A percentile compares a stretch with the other conserved stretches of the same genome.
Conservation (phyloP, 2,329 filamentous ascomycete genomes). For the Emmonsiellopsis sp. region DNA sequence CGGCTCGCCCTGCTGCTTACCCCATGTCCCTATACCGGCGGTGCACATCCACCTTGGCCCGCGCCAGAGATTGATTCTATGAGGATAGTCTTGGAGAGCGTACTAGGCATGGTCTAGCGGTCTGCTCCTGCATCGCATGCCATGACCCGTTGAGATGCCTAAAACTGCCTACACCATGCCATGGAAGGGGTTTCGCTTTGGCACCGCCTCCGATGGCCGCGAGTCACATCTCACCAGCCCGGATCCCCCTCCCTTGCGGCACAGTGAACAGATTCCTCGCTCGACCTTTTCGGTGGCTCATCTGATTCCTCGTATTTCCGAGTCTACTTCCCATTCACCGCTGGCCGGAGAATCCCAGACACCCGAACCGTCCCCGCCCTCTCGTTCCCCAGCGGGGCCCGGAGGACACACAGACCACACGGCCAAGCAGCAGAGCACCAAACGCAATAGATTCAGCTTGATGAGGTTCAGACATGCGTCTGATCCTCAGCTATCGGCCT, state of each 20-base stretch:
- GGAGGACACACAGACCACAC: neutral
- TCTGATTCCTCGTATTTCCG: slow-evolving; percentile 3
- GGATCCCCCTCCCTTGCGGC: slow-evolving; percentile 1
- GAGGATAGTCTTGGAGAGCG: neutral
- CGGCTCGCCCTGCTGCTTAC: no score
- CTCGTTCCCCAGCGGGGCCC: neutral
- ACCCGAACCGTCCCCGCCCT: neutral
- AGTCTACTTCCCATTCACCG: slow-evolving; percentile 4
- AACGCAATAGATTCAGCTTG: slow-evolving; percentile 50
- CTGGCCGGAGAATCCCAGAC: slow-evolving; percentile 1
- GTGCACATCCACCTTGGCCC: neutral
- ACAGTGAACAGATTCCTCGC: slow-evolving; percentile 9
- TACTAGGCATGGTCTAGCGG: neutral
- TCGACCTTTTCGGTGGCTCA: slow-evolving; percentile 3
- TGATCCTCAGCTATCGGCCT: slow-evolving; percentile 75
- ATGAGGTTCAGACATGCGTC: slow-evolving; percentile 86
- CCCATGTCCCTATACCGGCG: neutral
- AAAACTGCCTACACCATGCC: slow-evolving; percentile 7
- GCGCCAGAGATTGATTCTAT: neutral
- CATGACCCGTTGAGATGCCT: slow-evolving; percentile 5
- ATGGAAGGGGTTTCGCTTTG: slow-evolving; percentile 11
- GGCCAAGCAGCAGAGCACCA: slow-evolving; percentile 6
- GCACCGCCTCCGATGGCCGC: slow-evolving; percentile 1
- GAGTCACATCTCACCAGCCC: slow-evolving; percentile 1
- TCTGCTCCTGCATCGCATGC: slow-evolving; percentile 1